Evolutionary conservation across 768 basidiomycete genomes (phyloP).

Genomic region (Macrolepiota albuminosa): DNA sequence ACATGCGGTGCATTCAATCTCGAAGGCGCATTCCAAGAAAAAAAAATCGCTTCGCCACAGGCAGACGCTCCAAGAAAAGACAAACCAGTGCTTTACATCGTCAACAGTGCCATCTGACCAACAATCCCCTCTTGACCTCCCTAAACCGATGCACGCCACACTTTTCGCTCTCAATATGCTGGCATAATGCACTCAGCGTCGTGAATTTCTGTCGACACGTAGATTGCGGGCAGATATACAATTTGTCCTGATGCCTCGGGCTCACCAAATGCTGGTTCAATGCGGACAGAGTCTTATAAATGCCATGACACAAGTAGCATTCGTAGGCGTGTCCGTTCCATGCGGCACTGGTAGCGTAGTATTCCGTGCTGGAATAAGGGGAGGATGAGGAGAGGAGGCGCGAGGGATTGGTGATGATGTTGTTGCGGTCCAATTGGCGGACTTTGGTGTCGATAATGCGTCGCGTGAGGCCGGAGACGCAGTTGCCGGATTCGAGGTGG

Average conservation of each 20-base stretch:
- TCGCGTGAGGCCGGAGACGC: slow-evolving; percentile 43
- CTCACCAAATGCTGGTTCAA: slow-evolving; percentile 65
- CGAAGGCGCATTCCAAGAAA: no score
- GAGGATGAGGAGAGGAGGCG: slow-evolving; percentile 40
- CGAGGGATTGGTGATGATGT: slow-evolving; percentile 50
- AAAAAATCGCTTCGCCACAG: no score
- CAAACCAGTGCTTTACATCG: slow-evolving; percentile 3
- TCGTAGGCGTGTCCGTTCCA: no score
- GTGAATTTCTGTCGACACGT: no score
- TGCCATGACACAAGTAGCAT: no score
- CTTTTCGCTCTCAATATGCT: slow-evolving; percentile 60
- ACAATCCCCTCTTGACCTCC: slow-evolving; percentile 32
- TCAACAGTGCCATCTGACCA: slow-evolving; percentile 20
- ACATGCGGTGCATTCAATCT: no score
- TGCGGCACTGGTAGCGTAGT: slow-evolving; percentile 28
- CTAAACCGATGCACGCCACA: slow-evolving; percentile 53
- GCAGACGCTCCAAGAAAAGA: no score
- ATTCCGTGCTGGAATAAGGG: slow-evolving; percentile 10
- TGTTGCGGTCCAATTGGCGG: no score
- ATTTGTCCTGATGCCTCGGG: slow-evolving; percentile 50
- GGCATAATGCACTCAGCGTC: slow-evolving; percentile 54
- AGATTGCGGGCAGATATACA: no score
- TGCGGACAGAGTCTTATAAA: slow-evolving; percentile 32
- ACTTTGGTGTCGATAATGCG: slow-evolving; percentile 38
- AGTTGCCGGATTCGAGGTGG: slow-evolving; percentile 60